Evolutionary conservation across 2,329 filamentous ascomycete genomes (phyloP).

Genomic region (Penicillium paneum): DNA sequence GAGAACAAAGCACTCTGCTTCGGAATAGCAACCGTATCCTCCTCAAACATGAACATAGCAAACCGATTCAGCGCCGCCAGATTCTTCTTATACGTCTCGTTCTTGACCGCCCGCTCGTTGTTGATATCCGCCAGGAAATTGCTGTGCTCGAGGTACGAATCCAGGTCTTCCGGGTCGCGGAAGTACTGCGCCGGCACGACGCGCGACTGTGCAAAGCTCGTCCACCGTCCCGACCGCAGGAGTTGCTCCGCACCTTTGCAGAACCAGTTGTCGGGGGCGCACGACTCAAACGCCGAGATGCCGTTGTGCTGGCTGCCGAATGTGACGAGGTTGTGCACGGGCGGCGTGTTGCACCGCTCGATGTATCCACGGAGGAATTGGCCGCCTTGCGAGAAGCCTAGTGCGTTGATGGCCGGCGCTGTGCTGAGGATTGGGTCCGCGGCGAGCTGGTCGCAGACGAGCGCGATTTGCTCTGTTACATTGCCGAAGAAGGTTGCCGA

Average conservation of each 20-base stretch:
- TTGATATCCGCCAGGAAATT: slow-evolving; percentile 96
- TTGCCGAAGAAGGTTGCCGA: slow-evolving; percentile 89
- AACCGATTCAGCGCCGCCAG: slow-evolving; percentile 69
- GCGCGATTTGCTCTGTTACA: slow-evolving; percentile 70
- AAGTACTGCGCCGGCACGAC: slow-evolving; percentile 96
- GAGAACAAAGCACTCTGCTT: slow-evolving; percentile 90
- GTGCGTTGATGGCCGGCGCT: slow-evolving; percentile 78
- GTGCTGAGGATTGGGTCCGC: slow-evolving; percentile 74
- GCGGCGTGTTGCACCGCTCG: slow-evolving; percentile 77
- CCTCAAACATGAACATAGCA: slow-evolving; percentile 83
- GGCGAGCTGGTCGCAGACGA: slow-evolving; percentile 75
- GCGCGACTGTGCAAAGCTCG: slow-evolving; percentile 68
- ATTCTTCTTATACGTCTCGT: slow-evolving; percentile 67
- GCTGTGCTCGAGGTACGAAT: slow-evolving; percentile 71
- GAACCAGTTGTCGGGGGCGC: slow-evolving; percentile 67
- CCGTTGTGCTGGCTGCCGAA: slow-evolving; percentile 92
- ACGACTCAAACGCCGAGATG: slow-evolving; percentile 77
- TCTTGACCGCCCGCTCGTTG: slow-evolving; percentile 79
- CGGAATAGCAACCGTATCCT: slow-evolving; percentile 81
- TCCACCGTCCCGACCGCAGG: slow-evolving; percentile 78
- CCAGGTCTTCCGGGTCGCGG: slow-evolving; percentile 66
- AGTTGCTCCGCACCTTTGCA: slow-evolving; percentile 78
- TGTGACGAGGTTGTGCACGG: slow-evolving; percentile 75
- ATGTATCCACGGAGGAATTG: slow-evolving; percentile 92
- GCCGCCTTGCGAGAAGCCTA: slow-evolving; percentile 94